phyloP scores from a whole-genome alignment of 2,329 filamentous ascomycete species.

The Colletotrichum falcatum region DNA sequence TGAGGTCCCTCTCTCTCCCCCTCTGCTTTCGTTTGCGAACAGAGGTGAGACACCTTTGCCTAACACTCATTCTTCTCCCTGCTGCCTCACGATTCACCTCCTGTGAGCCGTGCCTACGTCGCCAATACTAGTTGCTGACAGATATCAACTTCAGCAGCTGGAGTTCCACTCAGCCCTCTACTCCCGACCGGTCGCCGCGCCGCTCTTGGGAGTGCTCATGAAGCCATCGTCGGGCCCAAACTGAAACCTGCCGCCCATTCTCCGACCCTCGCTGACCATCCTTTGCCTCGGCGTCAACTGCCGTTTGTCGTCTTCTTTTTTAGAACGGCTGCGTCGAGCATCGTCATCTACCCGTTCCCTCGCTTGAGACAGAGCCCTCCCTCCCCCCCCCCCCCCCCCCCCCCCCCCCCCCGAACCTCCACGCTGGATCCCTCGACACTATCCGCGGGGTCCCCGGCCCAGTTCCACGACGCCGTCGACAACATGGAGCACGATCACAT shows the following conservation, averaged over 20 bases:
- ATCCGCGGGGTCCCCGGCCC: slow-evolving; percentile 62
- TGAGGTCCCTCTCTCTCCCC: slow-evolving; percentile 17
- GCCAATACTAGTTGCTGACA: slow-evolving; percentile 23
- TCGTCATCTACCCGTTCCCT: slow-evolving; percentile 36
- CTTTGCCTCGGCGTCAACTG: slow-evolving; percentile 17
- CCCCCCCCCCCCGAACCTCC: slow-evolving; percentile 43
- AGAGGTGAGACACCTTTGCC: slow-evolving; percentile 41
- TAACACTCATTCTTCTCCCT: slow-evolving; percentile 31
- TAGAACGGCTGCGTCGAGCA: slow-evolving; percentile 17
- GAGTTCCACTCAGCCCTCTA: slow-evolving; percentile 19
- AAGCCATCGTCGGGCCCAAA: slow-evolving; percentile 38
- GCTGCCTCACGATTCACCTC: slow-evolving; percentile 23
- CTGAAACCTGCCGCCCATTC: slow-evolving; percentile 37
- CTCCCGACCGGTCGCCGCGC: slow-evolving; percentile 22
- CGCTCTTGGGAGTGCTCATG: slow-evolving; percentile 34
- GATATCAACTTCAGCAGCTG: slow-evolving; percentile 13
- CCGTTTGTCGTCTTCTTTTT: slow-evolving; percentile 19
- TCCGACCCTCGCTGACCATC: slow-evolving; percentile 22
- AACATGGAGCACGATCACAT: slow-evolving; percentile 62
- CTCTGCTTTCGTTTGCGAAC: slow-evolving; percentile 30
- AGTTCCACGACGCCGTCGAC: slow-evolving; percentile 65
- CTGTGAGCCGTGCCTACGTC: slow-evolving; percentile 14
- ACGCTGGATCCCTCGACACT: slow-evolving; percentile 66
- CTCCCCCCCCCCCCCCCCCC: slow-evolving; percentile 34
- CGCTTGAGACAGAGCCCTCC: slow-evolving; percentile 42